Evolutionary conservation across 805 yeast species (phyloP), one percentile per base, ranked within the genome.

Genomic region (Wickerhamiella domercqiae): DNA sequence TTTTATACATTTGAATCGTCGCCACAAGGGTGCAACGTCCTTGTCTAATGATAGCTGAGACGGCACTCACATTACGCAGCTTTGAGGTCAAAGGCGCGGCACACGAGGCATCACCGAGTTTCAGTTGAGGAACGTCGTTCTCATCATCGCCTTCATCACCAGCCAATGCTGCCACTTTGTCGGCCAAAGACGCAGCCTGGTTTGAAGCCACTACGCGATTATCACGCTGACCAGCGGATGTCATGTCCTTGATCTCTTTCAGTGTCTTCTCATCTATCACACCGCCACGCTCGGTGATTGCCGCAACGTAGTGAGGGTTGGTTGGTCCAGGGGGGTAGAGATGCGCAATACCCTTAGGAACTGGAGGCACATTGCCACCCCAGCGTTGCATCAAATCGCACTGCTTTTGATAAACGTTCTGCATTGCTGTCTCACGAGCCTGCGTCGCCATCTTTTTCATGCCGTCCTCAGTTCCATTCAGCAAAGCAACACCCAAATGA

Each of bases 41-140:
- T 67, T 90, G 96, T 62, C 98, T 84, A 48, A 90, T 73, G 47
- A 90, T 80, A 55, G 84, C 78, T 37, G 94, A 80, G 39, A 90
- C 95, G 39, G 98, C 78, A 39, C 86, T 71, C 22, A 90, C 98
- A 53, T 78, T 80, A 19, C 94, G 73, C 47, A 90, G 70, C 57
- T 90, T 90, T 18, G 97, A 86, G 15, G 98, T 90, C 59, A 90
- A 83, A 34, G 98, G 98, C 24, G 98, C 98, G 39, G 98, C 98
- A 52, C 93, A 95, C 18, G 96, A 86, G 11, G 98, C 98, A 62
- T 90, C 98, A 51, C 98, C 98, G 39, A 90, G 67, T 59, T 90
- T 90, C 63, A 90, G 70, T 34, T 78, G 73, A 41, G 98, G 98
- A 22, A 56, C 67, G 35, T 71, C 77, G n/a, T 71, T 82, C 35